Evolutionary conservation across 1,284 basidiomycete genomes (phyloP).

Genomic region (Moesziomyces sp.): DNA sequence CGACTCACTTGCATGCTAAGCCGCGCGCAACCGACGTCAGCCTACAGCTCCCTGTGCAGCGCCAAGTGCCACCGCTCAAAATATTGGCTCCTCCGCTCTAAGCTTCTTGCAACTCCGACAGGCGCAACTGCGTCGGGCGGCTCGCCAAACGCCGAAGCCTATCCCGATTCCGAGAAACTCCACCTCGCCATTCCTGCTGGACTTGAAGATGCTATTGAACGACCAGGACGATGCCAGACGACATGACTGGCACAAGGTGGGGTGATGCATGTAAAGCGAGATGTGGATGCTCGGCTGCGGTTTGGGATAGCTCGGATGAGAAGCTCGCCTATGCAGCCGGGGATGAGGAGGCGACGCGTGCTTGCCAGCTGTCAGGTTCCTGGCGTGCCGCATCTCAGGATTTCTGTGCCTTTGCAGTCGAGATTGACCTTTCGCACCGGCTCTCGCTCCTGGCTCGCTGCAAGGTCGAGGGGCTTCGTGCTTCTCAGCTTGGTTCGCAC

Average conservation of each 20-base stretch:
- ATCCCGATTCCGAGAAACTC: constrained; percentile 4
- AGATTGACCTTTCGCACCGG: neutral
- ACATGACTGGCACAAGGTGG: too few relatives aligned
- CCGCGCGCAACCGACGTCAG: constrained; percentile 4
- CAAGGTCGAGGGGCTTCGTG: too few relatives aligned
- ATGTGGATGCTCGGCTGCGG: constrained; percentile 14
- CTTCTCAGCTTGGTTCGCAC: too few relatives aligned
- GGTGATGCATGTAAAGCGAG: too few relatives aligned
- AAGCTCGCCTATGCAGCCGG: constrained; percentile 1
- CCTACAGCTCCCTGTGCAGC: neutral
- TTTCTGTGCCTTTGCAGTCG: too few relatives aligned
- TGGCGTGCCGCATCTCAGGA: too few relatives aligned
- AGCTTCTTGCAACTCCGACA: constrained; percentile 1
- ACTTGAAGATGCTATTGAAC: too few relatives aligned
- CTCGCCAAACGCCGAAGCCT: constrained; percentile 11
- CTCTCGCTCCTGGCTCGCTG: neutral
- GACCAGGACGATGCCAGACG: too few relatives aligned
- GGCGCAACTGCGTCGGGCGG: neutral
- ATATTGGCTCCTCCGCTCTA: too few relatives aligned
- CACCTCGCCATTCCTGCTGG: too few relatives aligned
- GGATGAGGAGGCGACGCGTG: neutral
- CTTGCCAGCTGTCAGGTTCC: too few relatives aligned
- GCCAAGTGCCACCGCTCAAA: too few relatives aligned
- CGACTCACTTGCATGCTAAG: neutral
- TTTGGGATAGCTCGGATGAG: constrained; percentile 5